Evolutionary conservation across 1,284 basidiomycete species (phyloP).

Genomic region (Pseudomicrostroma phylloplanum): DNA sequence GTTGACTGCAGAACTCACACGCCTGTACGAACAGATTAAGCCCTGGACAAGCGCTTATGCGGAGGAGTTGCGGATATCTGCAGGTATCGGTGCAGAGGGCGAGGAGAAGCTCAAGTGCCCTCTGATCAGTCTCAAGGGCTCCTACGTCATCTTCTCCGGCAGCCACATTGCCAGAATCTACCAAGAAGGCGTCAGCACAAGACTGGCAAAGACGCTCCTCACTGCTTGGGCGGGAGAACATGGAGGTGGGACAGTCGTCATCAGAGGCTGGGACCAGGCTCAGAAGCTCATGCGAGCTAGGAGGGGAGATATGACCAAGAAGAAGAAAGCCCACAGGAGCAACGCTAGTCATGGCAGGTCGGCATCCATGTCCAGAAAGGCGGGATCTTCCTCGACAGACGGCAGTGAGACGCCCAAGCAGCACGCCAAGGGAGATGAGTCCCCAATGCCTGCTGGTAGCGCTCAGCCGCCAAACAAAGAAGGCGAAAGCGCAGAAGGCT

Average conservation of each 20-base stretch:
- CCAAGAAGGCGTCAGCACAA: conserved; percentile 26
- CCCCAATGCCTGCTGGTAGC: not conserved
- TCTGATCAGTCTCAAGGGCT: conserved; percentile 45
- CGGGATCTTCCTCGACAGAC: too few relatives aligned
- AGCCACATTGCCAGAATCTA: conserved; percentile 53
- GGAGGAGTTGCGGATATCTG: conserved; percentile 55
- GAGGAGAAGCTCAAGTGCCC: conserved; percentile 57
- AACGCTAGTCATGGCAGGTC: not conserved
- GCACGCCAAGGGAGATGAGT: not conserved
- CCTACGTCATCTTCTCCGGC: conserved; percentile 56
- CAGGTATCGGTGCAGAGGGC: conserved; percentile 54
- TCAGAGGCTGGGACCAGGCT: conserved; percentile 15
- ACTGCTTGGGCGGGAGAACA: conserved; percentile 40
- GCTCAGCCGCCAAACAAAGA: not conserved
- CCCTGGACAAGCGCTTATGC: conserved; percentile 54
- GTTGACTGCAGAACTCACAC: conserved; percentile 56
- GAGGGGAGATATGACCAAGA: conserved; percentile 6
- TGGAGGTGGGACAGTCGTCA: conserved; percentile 16
- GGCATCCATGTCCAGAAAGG: not conserved
- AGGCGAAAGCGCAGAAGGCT: not conserved
- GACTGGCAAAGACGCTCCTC: conserved; percentile 33
- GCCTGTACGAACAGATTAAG: conserved; percentile 30
- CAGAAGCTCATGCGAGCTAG: conserved; percentile 12
- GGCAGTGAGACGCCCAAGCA: not conserved
- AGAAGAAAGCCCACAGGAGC: not conserved